Evolutionary conservation across 331 rosid genomes (phyloP).

Genomic region (Acacia pycnantha): DNA sequence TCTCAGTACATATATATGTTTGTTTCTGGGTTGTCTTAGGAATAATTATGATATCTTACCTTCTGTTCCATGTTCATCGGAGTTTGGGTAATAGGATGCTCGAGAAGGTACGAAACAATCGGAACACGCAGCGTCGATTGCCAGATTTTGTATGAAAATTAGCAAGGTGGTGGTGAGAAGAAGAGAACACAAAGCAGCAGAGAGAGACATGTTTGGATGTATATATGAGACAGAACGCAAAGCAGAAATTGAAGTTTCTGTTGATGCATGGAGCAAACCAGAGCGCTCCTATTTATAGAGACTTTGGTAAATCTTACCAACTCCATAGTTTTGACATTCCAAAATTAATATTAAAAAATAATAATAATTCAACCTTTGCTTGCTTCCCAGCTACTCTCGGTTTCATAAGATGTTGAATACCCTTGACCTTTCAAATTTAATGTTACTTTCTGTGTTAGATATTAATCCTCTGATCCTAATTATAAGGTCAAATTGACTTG

Average conservation of each 20-base stretch:
- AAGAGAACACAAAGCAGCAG: slow-evolving; percentile 37
- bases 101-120: slow-evolving; percentile 61
- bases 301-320: slow-evolving; percentile 37
- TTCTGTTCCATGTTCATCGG: slow-evolving; percentile 72
- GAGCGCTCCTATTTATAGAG: slow-evolving; percentile 54
- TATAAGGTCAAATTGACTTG: no score
- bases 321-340: slow-evolving; percentile 42
- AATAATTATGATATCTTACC: slow-evolving; percentile 40
- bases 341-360: not conserved
- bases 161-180: slow-evolving; percentile 47
- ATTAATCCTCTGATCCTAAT: no score
- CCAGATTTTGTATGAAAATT: slow-evolving; percentile 52
- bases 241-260: slow-evolving; percentile 14
- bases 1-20: slow-evolving; percentile 1
- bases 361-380: not conserved
- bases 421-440: not conserved
- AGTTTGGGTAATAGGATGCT: slow-evolving; percentile 80
- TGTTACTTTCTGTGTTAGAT: not conserved
- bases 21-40: not conserved
- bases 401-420: slow-evolving; percentile 6
- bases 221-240: not conserved
- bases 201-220: slow-evolving; percentile 47
- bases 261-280: slow-evolving; percentile 32
- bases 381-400: not conserved
- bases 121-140: slow-evolving; percentile 36